phyloP scores from a whole-genome alignment of 768 basidiomycete genomes.

The Lactifluus pinguis region DNA sequence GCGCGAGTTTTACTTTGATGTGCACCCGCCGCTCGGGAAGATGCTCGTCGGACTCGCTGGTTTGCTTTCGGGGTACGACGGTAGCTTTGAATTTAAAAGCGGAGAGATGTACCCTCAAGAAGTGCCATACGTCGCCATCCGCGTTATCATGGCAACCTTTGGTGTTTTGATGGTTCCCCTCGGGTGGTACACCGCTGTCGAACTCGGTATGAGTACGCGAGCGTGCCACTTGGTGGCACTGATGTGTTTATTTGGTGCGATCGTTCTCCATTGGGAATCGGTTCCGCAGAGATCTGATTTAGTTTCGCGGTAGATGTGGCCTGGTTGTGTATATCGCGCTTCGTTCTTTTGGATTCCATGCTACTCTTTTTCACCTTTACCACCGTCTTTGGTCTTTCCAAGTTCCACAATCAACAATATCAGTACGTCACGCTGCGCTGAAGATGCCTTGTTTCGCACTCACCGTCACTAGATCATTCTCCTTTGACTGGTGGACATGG shows the following conservation, averaged over 20 bases:
- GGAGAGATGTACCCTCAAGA: constrained; percentile 73
- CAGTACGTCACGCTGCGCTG: constrained; percentile 45
- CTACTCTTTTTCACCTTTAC: constrained; percentile 98
- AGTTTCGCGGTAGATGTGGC: constrained; percentile 62
- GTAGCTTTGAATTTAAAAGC: constrained; percentile 89
- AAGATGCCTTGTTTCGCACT: neutral
- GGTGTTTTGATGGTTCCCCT: constrained; percentile 94
- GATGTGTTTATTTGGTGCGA: constrained; percentile 84
- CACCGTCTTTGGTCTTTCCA: constrained; percentile 88
- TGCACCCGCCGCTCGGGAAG: constrained; percentile 96
- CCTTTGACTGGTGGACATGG: constrained; percentile 98
- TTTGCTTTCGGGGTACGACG: constrained; percentile 84
- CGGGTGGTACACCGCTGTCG: constrained; percentile 93
- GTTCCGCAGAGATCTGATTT: neutral
- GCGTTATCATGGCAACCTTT: constrained; percentile 88
- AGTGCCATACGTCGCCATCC: constrained; percentile 92
- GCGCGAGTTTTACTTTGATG: constrained; percentile 98
- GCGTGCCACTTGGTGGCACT: constrained; percentile 87
- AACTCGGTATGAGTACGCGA: constrained; percentile 84
- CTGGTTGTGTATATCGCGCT: constrained; percentile 94
- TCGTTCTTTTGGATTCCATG: constrained; percentile 97
- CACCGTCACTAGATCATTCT: constrained; percentile 60
- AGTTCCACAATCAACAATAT: constrained; percentile 96
- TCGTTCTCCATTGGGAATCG: neutral
- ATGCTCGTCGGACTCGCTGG: constrained; percentile 97